phyloP scores from a whole-genome alignment of 495 filamentous ascomycete genomes.

The Tuber calosporum region DNA sequence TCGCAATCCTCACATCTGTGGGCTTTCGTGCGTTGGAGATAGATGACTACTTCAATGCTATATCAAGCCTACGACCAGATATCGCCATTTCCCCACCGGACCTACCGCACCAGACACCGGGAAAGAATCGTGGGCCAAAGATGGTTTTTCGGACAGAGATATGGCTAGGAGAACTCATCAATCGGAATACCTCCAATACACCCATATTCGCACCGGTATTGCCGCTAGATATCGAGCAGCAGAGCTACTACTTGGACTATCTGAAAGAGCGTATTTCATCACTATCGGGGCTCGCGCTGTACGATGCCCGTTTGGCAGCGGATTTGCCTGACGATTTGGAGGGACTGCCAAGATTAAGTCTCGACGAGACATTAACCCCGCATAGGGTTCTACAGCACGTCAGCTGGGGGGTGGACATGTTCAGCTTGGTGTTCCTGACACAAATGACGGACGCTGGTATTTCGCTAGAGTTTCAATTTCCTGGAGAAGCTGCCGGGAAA shows the following conservation, averaged over 20 bases:
- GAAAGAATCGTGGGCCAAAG: conserved; percentile 62
- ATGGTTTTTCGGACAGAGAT: conserved; percentile 79
- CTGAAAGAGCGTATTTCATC: conserved; percentile 51
- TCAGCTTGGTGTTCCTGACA: conserved; percentile 67
- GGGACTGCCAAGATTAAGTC: conserved; percentile 62
- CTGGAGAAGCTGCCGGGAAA: neutral
- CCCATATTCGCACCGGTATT: conserved; percentile 73
- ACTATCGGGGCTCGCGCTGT: conserved; percentile 74
- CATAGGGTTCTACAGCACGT: conserved; percentile 69
- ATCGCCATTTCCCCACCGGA: conserved; percentile 74
- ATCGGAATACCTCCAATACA: conserved; percentile 38
- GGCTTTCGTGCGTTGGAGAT: conserved; percentile 67
- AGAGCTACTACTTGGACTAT: conserved; percentile 66
- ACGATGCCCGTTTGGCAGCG: conserved; percentile 62
- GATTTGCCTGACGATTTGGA: conserved; percentile 55
- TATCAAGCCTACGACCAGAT: conserved; percentile 63
- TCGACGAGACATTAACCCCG: conserved; percentile 60
- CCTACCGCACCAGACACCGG: conserved; percentile 56
- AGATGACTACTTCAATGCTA: conserved; percentile 58
- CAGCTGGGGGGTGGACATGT: conserved; percentile 67
- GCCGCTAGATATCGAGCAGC: conserved; percentile 64
- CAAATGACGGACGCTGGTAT: conserved; percentile 75
- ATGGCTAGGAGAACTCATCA: conserved; percentile 59
- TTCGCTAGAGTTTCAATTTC: conserved; percentile 71
- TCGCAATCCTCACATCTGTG: conserved; percentile 73